phyloP scores from a whole-genome alignment of 805 yeast species.

The Saccharomyces kudriavzevii region DNA sequence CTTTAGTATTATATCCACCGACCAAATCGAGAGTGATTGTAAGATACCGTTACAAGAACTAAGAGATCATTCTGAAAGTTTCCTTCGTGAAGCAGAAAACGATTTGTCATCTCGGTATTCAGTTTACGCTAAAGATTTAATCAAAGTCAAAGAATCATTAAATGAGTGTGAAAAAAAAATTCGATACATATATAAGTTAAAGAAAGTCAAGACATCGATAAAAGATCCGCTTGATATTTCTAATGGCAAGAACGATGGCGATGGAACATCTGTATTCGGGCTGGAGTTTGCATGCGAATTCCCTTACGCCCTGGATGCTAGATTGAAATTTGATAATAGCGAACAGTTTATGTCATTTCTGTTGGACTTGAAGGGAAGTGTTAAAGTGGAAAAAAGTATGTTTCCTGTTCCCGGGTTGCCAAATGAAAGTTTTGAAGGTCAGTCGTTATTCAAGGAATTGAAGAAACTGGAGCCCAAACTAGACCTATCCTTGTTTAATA shows the following conservation, averaged over 20 bases:
- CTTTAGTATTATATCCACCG: background rate
- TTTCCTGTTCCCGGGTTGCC: conserved; percentile 21
- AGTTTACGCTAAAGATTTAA: conserved; percentile 8
- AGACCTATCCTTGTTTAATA: conserved; percentile 24
- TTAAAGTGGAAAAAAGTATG: conserved; percentile 21
- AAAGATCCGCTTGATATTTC: background rate
- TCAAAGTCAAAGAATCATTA: conserved; percentile 5
- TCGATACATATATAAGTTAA: background rate
- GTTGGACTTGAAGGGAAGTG: conserved; percentile 8
- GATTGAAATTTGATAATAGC: conserved; percentile 7
- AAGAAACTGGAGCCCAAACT: conserved; percentile 14
- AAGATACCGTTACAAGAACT: conserved; percentile 5
- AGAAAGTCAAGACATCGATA: background rate
- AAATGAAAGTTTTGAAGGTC: conserved; percentile 23
- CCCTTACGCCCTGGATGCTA: conserved; percentile 13
- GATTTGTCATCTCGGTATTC: conserved; percentile 5
- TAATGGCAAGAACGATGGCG: background rate
- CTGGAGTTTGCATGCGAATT: background rate
- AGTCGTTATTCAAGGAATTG: conserved; percentile 19
- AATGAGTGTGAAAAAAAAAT: conserved; percentile 3
- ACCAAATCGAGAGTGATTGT: conserved; percentile 5
- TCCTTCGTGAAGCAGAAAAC: conserved; percentile 5
- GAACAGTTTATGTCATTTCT: conserved; percentile 13
- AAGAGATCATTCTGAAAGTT: conserved; percentile 3
- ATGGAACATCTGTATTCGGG: background rate